Conservation (phyloP, 805 yeast genomes). For the Schwanniomyces occidentalis region DNA sequence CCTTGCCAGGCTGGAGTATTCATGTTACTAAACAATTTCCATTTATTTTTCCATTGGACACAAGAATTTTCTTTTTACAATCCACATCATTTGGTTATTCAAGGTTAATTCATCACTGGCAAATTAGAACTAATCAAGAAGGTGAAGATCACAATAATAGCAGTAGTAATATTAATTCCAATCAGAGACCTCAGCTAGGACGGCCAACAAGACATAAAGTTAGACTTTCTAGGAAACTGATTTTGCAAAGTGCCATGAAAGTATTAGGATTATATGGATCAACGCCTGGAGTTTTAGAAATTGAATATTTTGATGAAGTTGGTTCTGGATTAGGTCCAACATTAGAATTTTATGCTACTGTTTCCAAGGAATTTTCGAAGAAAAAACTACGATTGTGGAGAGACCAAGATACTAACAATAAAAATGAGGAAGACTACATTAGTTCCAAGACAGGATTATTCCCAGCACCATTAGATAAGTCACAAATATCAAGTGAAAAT, state of each 20-base stretch:
- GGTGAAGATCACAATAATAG: conserved; percentile 28
- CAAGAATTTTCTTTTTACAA: conserved; percentile 74
- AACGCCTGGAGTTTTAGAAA: conserved; percentile 78
- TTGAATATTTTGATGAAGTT: conserved; percentile 85
- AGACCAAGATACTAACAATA: conserved; percentile 21
- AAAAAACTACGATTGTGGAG: conserved; percentile 72
- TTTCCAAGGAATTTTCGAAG: conserved; percentile 71
- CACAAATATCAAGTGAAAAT: conserved; percentile 24
- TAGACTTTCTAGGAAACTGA: conserved; percentile 65
- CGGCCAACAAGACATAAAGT: conserved; percentile 78
- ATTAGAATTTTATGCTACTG: conserved; percentile 82
- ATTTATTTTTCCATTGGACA: conserved; percentile 80
- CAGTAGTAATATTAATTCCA: conserved; percentile 6
- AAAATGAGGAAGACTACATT: conserved; percentile 36
- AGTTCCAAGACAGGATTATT: conserved; percentile 58
- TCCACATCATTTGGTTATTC: conserved; percentile 92
- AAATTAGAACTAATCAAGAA: conserved; percentile 42
- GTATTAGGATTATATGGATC: conserved; percentile 75
- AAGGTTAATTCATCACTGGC: conserved; percentile 79
- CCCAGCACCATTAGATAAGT: conserved; percentile 60
- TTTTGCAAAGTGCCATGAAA: conserved; percentile 76
- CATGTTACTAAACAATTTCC: conserved; percentile 72
- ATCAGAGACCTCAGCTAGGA: conserved; percentile 55
- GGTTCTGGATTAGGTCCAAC: conserved; percentile 99
- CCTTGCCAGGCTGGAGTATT: conserved; percentile 83